phyloP scores from a whole-genome alignment of 2,329 filamentous ascomycete genomes.

The Xylariaceae sp. region DNA sequence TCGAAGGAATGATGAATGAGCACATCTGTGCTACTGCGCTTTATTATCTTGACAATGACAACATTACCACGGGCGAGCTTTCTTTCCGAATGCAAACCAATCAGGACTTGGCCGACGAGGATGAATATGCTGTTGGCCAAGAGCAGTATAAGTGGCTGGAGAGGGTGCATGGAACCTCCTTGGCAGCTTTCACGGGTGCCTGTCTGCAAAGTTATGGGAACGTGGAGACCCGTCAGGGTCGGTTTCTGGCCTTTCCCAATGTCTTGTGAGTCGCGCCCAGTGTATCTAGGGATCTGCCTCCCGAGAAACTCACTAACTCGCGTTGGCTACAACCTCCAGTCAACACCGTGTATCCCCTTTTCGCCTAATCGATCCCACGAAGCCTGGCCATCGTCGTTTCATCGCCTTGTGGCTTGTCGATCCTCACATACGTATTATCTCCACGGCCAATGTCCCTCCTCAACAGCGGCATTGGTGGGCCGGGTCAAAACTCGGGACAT shows the following conservation, averaged over 20 bases:
- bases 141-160: neutral
- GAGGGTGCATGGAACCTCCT: neutral
- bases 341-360: slow-evolving; percentile 46
- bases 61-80: slow-evolving; percentile 47
- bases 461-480: slow-evolving; percentile 39
- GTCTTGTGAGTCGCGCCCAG: slow-evolving; percentile 15
- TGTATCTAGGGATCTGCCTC: neutral
- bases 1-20: slow-evolving; percentile 21
- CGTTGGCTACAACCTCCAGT: neutral
- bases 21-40: slow-evolving; percentile 20
- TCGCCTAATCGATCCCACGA: slow-evolving; percentile 43
- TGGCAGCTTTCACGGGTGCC: neutral
- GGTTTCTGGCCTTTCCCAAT: slow-evolving; percentile 27
- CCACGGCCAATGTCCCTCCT: slow-evolving; percentile 41
- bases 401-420: slow-evolving; percentile 58
- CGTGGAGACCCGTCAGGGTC: slow-evolving; percentile 21
- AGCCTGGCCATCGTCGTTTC: slow-evolving; percentile 53
- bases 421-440: slow-evolving; percentile 42
- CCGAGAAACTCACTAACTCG: neutral
- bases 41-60: slow-evolving; percentile 34
- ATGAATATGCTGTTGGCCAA: slow-evolving; percentile 1
- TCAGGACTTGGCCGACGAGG: neutral
- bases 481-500: slow-evolving; percentile 14
- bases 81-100: slow-evolving; percentile 41
- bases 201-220: slow-evolving; percentile 24